Base-by-base conservation (phyloP, 495 filamentous ascomycete species). In the Trichocladium uniseriatum region DNA sequence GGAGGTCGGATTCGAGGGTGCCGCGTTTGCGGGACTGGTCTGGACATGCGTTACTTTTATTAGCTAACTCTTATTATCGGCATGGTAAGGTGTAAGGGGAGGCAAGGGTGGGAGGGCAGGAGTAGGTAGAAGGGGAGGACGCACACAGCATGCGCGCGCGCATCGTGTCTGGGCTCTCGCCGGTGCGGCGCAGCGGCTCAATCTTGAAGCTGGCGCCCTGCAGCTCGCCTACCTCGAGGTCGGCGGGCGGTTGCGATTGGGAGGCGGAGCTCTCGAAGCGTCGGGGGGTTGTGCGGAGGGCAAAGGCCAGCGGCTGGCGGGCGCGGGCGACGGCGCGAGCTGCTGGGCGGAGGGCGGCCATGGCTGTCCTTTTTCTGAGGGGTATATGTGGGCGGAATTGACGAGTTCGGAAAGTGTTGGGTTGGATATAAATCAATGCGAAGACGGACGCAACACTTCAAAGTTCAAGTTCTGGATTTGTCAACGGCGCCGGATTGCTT, bases 1-100 rank as follows among this genome's bases (percentile, higher is more conserved):
- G 79, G 24, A 98, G 83, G 69, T 98, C 92, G 45, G 85, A 86
- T 64, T 98, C 92, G 52, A 97, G 86, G 48, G 87, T 97, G 43
- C 92, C 92, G 58, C 92, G 83, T 69, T 98, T 98, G 50, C 92
- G 86, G 67, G 87, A 92, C 69, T 98, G 92, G 70, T 98, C 89
- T 95, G n/a, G n/a, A n/a, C n/a, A n/a, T n/a, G n/a, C n/a, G n/a
- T n/a, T n/a, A n/a, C n/a, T n/a, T n/a, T n/a, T n/a, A n/a, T n/a
- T n/a, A n/a, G n/a, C n/a, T n/a, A n/a, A n/a, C n/a, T n/a, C n/a
- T n/a, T n/a, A n/a, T n/a, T 34, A 8, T 21, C 5, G 6, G n/a
- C 6, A 5, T 11, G 15, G 22, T 27, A 32, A 38, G 6, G 9
- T 24, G 34, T 18, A 37, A 34, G n/a, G 29, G 36, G 9, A 21